phyloP scores from a whole-genome alignment of 179 eudicot species.

The Carnegiea gigantea region DNA sequence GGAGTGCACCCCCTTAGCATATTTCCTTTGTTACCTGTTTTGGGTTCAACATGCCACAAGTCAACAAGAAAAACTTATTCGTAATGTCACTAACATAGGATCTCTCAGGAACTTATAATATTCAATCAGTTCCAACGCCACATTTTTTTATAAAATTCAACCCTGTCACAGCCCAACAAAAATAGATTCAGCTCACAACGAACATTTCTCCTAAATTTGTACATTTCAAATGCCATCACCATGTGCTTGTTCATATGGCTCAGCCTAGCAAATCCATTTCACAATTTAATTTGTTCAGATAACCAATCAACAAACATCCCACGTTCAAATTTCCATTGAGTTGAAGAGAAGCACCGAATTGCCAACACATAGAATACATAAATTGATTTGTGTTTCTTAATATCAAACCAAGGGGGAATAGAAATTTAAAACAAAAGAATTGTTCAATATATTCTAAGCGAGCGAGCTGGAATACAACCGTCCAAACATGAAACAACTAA shows the following conservation, averaged over 20 bases:
- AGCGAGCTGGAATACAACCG: background rate
- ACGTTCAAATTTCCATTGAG: background rate
- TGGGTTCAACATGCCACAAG: background rate
- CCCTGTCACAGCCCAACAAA: background rate
- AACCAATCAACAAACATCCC: background rate
- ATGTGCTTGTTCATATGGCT: too few relatives aligned
- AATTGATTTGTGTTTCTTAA: too few relatives aligned
- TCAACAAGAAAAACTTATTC: background rate
- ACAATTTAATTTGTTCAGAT: background rate
- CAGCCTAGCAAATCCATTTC: background rate
- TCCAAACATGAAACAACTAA: background rate
- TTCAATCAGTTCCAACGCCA: background rate
- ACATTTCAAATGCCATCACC: background rate
- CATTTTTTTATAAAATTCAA: background rate
- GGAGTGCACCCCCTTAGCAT: background rate
- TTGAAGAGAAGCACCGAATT: background rate
- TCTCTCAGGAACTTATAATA: background rate
- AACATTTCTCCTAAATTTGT: background rate
- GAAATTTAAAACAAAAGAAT: background rate
- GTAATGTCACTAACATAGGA: background rate
- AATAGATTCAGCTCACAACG: background rate
- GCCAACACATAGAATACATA: background rate
- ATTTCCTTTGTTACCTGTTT: background rate
- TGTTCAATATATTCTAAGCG: background rate
- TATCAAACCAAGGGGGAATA: too few relatives aligned